Evolutionary conservation across 805 yeast species (phyloP).

Genomic region (Wickerhamomyces chaumierensis): DNA sequence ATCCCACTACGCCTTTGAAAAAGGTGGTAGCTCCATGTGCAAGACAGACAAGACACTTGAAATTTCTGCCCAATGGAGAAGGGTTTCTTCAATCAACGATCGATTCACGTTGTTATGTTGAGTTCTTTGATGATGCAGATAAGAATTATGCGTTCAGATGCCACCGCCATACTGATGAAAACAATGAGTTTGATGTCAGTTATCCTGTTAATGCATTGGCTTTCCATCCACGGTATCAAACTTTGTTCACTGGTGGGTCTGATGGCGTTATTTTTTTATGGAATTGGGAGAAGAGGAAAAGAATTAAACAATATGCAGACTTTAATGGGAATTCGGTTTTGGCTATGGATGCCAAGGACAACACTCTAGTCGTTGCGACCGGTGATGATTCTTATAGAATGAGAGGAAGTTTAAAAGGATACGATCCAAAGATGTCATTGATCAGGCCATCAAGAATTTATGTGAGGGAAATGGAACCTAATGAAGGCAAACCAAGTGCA

Average conservation of each 20-base stretch:
- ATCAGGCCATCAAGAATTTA: slow-evolving; percentile 8
- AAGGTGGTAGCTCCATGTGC: slow-evolving; percentile 53
- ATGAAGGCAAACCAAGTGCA: slow-evolving; percentile 12
- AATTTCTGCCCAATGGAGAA: slow-evolving; percentile 38
- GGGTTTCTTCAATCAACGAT: slow-evolving; percentile 63
- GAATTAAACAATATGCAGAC: slow-evolving; percentile 61
- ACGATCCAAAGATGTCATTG: slow-evolving; percentile 2
- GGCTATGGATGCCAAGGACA: slow-evolving; percentile 23
- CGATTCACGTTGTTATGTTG: slow-evolving; percentile 78
- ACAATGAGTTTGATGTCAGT: slow-evolving; percentile 35
- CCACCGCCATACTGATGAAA: slow-evolving; percentile 42
- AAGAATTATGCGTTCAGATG: slow-evolving; percentile 72
- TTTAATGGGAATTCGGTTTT: slow-evolving; percentile 31
- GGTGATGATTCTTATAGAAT: slow-evolving; percentile 40
- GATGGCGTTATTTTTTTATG: slow-evolving; percentile 84
- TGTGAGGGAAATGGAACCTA: slow-evolving; percentile 7
- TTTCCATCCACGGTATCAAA: slow-evolving; percentile 69
- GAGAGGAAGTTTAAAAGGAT: slow-evolving; percentile 14
- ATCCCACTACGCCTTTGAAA: slow-evolving; percentile 32
- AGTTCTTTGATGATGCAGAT: slow-evolving; percentile 37
- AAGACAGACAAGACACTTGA: slow-evolving; percentile 49
- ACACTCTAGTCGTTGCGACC: slow-evolving; percentile 31
- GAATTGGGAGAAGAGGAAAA: slow-evolving; percentile 76
- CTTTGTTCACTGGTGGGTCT: slow-evolving; percentile 75
- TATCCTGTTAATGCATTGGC: slow-evolving; percentile 69